Percentiles rank a stretch among this genome's conserved stretches.
These are phyloP conservation scores for Xylariaceae sp. DNA, from an alignment of 2,329 filamentous ascomycete genomes.

Conservation along the genomic window DNA sequence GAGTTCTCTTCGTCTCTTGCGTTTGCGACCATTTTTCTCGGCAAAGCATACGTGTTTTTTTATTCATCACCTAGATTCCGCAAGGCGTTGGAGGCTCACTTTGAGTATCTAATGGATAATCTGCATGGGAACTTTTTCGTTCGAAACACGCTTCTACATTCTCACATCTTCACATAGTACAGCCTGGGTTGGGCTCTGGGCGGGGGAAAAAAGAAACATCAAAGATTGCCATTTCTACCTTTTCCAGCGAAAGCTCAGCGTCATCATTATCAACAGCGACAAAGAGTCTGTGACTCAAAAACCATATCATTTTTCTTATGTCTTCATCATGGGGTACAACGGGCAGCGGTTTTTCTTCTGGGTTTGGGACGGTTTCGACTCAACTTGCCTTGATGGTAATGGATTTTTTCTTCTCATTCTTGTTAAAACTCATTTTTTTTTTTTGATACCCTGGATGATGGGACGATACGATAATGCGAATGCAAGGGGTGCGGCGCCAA, in stretches of 20 bases:
- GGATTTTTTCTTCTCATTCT: conserved; percentile 1
- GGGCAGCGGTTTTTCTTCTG: no score
- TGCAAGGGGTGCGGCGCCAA: no score
- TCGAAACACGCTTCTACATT: neutral
- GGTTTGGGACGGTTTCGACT: conserved; percentile 2
- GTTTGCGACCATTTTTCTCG: neutral
- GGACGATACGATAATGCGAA: neutral
- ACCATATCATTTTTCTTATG: conserved; percentile 7
- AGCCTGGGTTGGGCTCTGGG: no score
- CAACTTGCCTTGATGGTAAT: conserved; percentile 16
- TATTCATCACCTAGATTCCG: conserved; percentile 3
- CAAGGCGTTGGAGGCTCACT: conserved; percentile 7
- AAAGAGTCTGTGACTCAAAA: conserved; percentile 19
- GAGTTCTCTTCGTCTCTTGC: no score
- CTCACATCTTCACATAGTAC: no score
- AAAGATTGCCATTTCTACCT: no score
- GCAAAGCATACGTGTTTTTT: no score
- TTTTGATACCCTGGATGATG: conserved; percentile 4
- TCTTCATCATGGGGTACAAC: neutral
- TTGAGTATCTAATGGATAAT: neutral
- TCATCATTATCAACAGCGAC: neutral
- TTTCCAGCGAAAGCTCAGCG: no score
- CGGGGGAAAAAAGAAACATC: no score
- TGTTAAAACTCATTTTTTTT: conserved; percentile 3
- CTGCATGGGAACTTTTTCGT: conserved; percentile 3